Evolutionary conservation across 129 eudicot genomes (phyloP), one percentile per base, ranked within the genome.

Genomic region (Daucus carota): DNA sequence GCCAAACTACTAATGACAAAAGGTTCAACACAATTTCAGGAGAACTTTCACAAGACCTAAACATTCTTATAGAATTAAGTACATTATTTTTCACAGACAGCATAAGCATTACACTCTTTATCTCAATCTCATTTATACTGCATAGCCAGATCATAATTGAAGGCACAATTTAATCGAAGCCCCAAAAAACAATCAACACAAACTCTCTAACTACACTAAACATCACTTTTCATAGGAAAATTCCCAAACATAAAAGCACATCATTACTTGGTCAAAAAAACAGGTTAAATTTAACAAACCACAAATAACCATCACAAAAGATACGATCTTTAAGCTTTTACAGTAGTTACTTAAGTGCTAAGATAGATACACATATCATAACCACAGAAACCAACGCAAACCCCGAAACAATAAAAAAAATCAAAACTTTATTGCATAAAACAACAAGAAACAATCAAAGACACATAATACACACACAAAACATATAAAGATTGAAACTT

Each of bases 371-470:
- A 81, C 76, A 67, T 26, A 78, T 18, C 71, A 63, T 5, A 50
- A 72, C 20, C 72, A 38, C 57, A 82, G 54, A 82, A 85, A 82
- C 72, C 75, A 85, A 80, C 82, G 86, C 86, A 80, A 82, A 74
- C 26, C 54, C 31, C 26, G 46, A 81, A 76, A 84, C 73, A 57
- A 43, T 36, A 38, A 57, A 1, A 12, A 73, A 28, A 47, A 74
- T 41, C 3, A n/a, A 67, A 66, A 46, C 20, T 78, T 43, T 12
- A 73, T 38, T 34, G 40, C 26, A 52, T 4, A 73, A 68, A 41
- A 66, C n/a, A 75, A 4, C 20, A n/a, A 5, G n/a, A 22, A 41
- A 40, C 26, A 20, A 69, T 34, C 26, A 65, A 20, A 41, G n/a
- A n/a, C n/a, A n/a, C n/a, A n/a, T n/a, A n/a, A n/a, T n/a, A n/a